A percentile compares a stretch with the other conserved stretches of the same genome.
Conservation (phyloP, 331 rosid genomes). For the Prunus yedoensis region DNA sequence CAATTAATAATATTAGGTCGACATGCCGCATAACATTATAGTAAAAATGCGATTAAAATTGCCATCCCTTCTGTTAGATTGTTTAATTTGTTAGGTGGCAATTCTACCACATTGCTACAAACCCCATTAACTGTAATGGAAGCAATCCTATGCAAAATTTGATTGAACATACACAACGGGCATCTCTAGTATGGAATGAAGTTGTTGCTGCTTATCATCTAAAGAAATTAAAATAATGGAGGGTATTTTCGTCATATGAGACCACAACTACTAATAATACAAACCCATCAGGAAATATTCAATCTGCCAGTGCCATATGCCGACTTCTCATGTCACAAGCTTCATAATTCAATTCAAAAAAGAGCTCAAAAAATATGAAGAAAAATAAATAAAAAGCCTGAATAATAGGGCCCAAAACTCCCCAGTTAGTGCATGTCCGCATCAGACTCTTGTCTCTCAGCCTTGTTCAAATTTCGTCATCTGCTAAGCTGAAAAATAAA, state of each 20-base stretch:
- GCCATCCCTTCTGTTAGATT: too few species aligned
- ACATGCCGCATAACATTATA: too few species aligned
- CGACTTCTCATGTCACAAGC: conserved; percentile 1
- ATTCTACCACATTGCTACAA: too few species aligned
- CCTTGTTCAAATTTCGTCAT: conserved; percentile 41
- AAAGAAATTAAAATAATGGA: background rate
- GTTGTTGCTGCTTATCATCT: background rate
- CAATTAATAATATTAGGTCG: too few species aligned
- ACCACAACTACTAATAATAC: too few species aligned
- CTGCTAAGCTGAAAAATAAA: conserved; percentile 31
- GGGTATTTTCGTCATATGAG: background rate
- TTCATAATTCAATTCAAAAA: conserved; percentile 9
- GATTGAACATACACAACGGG: too few species aligned
- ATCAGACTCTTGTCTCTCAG: conserved; percentile 39
- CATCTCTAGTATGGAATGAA: too few species aligned
- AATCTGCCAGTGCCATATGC: background rate
- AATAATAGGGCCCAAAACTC: conserved; percentile 31
- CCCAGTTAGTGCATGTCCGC: conserved; percentile 47
- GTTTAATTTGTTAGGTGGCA: too few species aligned
- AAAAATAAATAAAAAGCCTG: conserved; percentile 18
- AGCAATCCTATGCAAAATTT: too few species aligned
- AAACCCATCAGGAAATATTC: background rate
- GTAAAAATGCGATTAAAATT: too few species aligned
- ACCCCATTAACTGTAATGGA: too few species aligned
- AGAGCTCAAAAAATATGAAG: conserved; percentile 17